Evolutionary conservation across 257 asterid species (phyloP), one percentile per base, ranked within the genome.

Genomic region (Salvia splendens): DNA sequence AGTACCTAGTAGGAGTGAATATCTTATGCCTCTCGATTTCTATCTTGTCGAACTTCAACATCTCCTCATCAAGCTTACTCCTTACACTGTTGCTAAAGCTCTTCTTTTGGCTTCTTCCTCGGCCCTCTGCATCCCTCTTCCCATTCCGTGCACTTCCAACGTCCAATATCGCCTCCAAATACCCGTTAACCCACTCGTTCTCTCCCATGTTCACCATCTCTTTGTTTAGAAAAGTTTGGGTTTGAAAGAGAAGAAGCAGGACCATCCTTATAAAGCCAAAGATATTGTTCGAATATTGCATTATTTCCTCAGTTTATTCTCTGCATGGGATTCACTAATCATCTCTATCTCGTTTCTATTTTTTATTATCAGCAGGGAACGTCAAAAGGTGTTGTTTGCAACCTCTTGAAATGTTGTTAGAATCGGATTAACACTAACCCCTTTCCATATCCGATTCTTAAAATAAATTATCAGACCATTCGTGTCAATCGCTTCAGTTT

Each of bases 81-180:
- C 61, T 61, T 41, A 14, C 20, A 30, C 61, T 67, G 12, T 9
- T 41, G 12, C 45, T 65, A 1, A 50, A 57, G 30, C 33, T 68
- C 8, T 53, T 74, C 61, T 8, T 73, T 32, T 67, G 64, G 68
- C 11, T 42, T 30, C 69, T 48, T 52, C 47, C 70, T 46, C 5
- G 8, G 14, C 41, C 63, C 24, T 70, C 81, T 41, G 57, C 45
- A 12, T 60, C 73, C 52, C 57, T 72, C 24, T 35, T 58, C 36
- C 76, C 76, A 20, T 68, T 71, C 66, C 79, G 41, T 42, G 61
- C 80, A 33, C 49, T 70, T 56, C 85, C 92, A 1, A 74, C 80
- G 14, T 87, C 89, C 81, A 87, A 64, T 51, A 87, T 87, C 5
- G 95, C 95, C 81, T 87, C 92, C 85, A 87, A 73, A 68, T 85